Evolutionary conservation across 1,139 yeast species (phyloP).

Genomic region (Scheffersomyces insectosa): DNA sequence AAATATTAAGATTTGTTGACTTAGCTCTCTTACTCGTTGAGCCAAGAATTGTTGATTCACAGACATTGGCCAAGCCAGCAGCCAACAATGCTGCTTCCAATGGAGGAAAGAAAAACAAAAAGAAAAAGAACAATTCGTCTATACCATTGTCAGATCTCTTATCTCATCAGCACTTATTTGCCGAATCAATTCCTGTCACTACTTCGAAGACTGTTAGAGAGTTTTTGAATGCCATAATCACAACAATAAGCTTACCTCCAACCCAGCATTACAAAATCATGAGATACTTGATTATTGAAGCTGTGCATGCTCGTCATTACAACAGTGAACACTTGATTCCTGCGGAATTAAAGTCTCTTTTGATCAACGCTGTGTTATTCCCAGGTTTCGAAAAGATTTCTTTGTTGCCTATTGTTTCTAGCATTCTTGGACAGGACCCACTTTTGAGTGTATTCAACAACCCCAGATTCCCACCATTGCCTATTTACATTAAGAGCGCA

Average conservation of each 20-base stretch:
- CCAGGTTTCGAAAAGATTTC: constrained; percentile 68
- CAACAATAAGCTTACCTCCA: constrained; percentile 56
- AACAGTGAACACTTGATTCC: constrained; percentile 28
- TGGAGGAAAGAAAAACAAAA: constrained; percentile 29
- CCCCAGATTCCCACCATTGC: constrained; percentile 75
- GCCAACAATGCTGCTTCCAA: constrained; percentile 7
- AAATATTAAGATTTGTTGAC: constrained; percentile 46
- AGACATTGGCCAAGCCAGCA: constrained; percentile 7
- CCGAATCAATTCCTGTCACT: constrained; percentile 35
- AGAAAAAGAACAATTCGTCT: constrained; percentile 43
- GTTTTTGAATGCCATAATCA: constrained; percentile 52
- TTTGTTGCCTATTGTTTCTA: constrained; percentile 69
- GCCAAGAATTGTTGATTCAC: constrained; percentile 29
- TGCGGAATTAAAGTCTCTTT: constrained; percentile 35
- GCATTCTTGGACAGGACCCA: constrained; percentile 43
- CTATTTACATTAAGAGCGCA: constrained; percentile 31
- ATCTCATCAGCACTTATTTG: constrained; percentile 65
- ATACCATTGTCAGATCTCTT: constrained; percentile 68
- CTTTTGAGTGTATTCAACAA: constrained; percentile 60
- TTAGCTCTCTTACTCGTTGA: constrained; percentile 46
- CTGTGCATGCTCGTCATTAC: constrained; percentile 33
- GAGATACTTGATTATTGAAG: constrained; percentile 54
- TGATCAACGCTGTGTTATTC: constrained; percentile 56
- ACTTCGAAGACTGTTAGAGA: constrained; percentile 42
- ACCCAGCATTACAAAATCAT: constrained; percentile 64